Conservation (phyloP, 2,329 filamentous ascomycete genomes). For the Trichoderma sp. region DNA sequence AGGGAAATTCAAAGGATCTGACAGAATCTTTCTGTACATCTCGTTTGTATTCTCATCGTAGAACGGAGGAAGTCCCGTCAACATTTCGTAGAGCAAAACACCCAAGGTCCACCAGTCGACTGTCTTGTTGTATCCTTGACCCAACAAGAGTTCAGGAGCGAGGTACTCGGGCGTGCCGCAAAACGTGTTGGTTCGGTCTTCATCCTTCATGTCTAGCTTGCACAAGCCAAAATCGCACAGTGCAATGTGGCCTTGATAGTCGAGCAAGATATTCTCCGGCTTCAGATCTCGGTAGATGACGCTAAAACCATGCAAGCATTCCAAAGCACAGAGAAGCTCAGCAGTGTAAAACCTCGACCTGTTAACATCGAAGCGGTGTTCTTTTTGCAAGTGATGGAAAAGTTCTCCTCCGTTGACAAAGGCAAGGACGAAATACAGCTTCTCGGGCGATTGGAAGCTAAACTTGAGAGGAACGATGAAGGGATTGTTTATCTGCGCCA, state of each 20-base stretch:
- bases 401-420: conserved; percentile 98
- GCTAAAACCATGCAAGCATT: conserved; percentile 96
- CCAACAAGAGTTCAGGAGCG: conserved; percentile 88
- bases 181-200: conserved; percentile 97
- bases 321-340: conserved; percentile 90
- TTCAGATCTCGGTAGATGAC: conserved; percentile 83
- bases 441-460: conserved; percentile 98
- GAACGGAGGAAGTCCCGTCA: conserved; percentile 94
- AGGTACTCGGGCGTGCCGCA: conserved; percentile 98
- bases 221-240: conserved; percentile 97
- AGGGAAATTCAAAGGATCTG: conserved; percentile 93
- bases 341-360: conserved; percentile 96
- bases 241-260: conserved; percentile 97
- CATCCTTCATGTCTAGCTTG: conserved; percentile 99
- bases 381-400: conserved; percentile 95
- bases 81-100: conserved; percentile 96
- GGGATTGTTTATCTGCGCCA: conserved; percentile 99
- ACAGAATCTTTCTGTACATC: conserved; percentile 98
- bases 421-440: conserved; percentile 93
- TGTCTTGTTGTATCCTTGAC: conserved; percentile 95
- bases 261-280: conserved; percentile 92
- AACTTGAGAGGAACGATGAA: conserved; percentile 99
- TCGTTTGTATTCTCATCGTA: conserved; percentile 99
- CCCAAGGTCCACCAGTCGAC: conserved; percentile 99
- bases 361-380: conserved; percentile 97